Evolutionary conservation across 768 basidiomycete species (phyloP).

Genomic region (Suillus spraguei): DNA sequence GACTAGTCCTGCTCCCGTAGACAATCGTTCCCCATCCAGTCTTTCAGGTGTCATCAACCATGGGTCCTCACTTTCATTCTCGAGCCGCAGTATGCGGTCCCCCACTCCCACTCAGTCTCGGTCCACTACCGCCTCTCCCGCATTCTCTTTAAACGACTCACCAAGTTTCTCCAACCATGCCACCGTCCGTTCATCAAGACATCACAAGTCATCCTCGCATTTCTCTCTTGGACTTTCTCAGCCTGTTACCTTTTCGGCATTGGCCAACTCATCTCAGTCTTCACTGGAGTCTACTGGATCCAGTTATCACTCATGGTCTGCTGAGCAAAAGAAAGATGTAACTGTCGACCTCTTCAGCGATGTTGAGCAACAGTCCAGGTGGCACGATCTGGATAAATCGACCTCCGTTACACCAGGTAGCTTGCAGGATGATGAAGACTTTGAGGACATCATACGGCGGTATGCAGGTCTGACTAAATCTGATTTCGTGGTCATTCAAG

Average conservation of each 20-base stretch:
- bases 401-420: conserved; percentile 50
- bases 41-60: conserved; percentile 51
- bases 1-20: conserved; percentile 31
- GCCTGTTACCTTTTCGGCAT: conserved; percentile 67
- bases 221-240: conserved; percentile 54
- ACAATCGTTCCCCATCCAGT: conserved; percentile 46
- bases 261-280: conserved; percentile 75
- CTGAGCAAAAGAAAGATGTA: conserved; percentile 54
- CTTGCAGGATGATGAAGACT: conserved; percentile 56
- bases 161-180: conserved; percentile 32
- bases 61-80: conserved; percentile 45
- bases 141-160: conserved; percentile 37
- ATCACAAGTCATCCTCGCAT: conserved; percentile 49
- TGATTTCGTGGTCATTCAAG: conserved; percentile 75
- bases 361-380: conserved; percentile 50
- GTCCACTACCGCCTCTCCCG: conserved; percentile 54
- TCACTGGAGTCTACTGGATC: conserved; percentile 82
- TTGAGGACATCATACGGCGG: conserved; percentile 66
- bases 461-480: conserved; percentile 68
- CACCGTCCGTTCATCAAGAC: conserved; percentile 57
- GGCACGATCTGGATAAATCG: conserved; percentile 68
- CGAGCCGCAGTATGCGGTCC: conserved; percentile 51
- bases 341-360: conserved; percentile 56
- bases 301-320: conserved; percentile 84
- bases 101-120: conserved; percentile 71